Evolutionary conservation across 129 eudicot genomes (phyloP).

Genomic region (Lactuca sativa): DNA sequence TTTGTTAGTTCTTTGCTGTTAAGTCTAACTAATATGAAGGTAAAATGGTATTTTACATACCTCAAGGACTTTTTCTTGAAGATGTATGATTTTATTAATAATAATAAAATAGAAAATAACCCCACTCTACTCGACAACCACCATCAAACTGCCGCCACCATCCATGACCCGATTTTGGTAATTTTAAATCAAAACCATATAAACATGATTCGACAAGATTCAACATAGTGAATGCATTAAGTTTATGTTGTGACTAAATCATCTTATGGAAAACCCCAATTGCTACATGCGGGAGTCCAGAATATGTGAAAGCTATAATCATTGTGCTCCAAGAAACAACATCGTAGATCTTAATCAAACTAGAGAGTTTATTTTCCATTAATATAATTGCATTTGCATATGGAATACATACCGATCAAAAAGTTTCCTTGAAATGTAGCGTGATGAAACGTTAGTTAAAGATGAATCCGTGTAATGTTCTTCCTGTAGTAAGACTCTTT

Average conservation of each 20-base stretch:
- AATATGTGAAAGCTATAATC: conserved; percentile 72
- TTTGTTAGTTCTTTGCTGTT: too few relatives aligned
- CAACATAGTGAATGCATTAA: conserved; percentile 55
- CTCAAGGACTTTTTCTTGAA: too few relatives aligned
- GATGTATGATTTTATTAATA: too few relatives aligned
- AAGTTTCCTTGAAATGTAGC: conserved; percentile 71
- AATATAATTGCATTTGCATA: conserved; percentile 52
- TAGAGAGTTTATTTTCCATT: conserved; percentile 49
- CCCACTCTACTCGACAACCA: too few relatives aligned
- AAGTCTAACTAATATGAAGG: too few relatives aligned
- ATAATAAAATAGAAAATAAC: too few relatives aligned
- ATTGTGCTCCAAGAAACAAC: conserved; percentile 80
- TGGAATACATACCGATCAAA: conserved; percentile 70
- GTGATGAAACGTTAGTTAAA: conserved; percentile 47
- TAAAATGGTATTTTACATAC: too few relatives aligned
- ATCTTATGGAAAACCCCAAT: conserved; percentile 52
- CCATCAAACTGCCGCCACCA: too few relatives aligned
- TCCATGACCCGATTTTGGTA: conserved; percentile 65
- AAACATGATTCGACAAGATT: conserved; percentile 80
- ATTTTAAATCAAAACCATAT: conserved; percentile 46
- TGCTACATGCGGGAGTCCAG: conserved; percentile 77
- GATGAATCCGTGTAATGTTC: conserved; percentile 48
- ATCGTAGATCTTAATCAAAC: conserved; percentile 45
- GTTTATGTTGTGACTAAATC: conserved; percentile 37
- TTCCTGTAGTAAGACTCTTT: conserved; percentile 38